Conservation (phyloP, 805 yeast species). For the Cyberlindnera veronae region DNA sequence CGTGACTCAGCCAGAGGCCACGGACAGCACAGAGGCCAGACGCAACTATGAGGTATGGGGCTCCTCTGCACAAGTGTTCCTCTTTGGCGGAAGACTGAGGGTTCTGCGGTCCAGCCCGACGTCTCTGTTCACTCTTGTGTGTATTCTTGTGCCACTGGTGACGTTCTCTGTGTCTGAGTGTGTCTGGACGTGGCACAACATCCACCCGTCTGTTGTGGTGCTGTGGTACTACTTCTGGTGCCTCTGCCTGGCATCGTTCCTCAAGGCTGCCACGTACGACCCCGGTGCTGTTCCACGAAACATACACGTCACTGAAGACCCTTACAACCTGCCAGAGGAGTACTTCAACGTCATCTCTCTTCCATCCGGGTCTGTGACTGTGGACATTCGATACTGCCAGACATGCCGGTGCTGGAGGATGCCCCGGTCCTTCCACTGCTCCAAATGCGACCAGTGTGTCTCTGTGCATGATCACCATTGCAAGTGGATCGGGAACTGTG, state of each 20-base stretch:
- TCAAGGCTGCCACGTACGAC: conserved; percentile 56
- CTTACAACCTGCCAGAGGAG: conserved; percentile 48
- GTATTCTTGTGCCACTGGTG: conserved; percentile 44
- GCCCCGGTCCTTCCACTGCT: conserved; percentile 73
- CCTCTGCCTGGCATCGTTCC: conserved; percentile 43
- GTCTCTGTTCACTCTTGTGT: conserved; percentile 33
- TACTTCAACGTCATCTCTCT: conserved; percentile 47
- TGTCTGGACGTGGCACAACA: conserved; percentile 52
- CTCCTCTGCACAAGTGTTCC: conserved; percentile 42
- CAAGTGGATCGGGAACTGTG: conserved; percentile 66
- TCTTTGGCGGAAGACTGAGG: conserved; percentile 65
- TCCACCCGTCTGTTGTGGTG: conserved; percentile 54
- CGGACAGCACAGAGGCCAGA: not conserved
- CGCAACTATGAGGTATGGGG: conserved; percentile 43
- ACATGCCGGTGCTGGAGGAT: conserved; percentile 75
- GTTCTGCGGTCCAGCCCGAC: conserved; percentile 39
- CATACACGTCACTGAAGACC: conserved; percentile 49
- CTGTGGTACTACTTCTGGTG: conserved; percentile 58
- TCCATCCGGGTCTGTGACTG: conserved; percentile 38
- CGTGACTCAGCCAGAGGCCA: conserved; percentile 17
- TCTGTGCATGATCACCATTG: conserved; percentile 37
- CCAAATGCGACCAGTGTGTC: conserved; percentile 63
- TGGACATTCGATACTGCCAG: conserved; percentile 53
- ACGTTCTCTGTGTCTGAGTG: conserved; percentile 43
- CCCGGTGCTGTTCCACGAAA: conserved; percentile 70